Evolutionary conservation across 2,329 filamentous ascomycete genomes (phyloP).

Genomic region (Cephalotrichum gorgonifer): DNA sequence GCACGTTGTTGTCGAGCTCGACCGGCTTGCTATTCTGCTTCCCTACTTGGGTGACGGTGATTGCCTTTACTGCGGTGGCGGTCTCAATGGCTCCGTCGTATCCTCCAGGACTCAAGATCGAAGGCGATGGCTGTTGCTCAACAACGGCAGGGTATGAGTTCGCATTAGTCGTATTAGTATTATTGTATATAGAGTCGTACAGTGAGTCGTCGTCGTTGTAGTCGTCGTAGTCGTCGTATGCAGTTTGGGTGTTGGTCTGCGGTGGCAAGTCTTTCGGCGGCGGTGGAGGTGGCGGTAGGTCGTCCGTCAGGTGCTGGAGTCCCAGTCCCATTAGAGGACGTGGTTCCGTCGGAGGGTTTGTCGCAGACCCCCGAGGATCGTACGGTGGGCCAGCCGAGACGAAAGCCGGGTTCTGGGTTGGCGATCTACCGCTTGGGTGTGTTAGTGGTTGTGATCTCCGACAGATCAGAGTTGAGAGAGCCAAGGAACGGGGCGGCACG

Average conservation of each 20-base stretch:
- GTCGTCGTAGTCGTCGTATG: slow-evolving; percentile 1
- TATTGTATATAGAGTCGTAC: slow-evolving; percentile 6
- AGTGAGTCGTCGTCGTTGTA: slow-evolving; percentile 7
- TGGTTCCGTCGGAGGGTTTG: not conserved
- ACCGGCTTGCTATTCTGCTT: not conserved
- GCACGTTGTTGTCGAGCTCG: not conserved
- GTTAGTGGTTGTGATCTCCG: not conserved
- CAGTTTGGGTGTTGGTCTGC: not conserved
- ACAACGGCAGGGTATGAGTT: slow-evolving; percentile 6
- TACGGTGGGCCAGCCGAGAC: not conserved
- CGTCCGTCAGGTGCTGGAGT: not conserved
- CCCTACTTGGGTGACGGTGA: not conserved
- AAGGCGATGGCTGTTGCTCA: slow-evolving; percentile 10
- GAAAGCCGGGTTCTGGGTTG: not conserved
- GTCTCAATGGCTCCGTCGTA: not conserved
- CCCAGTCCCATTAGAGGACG: not conserved
- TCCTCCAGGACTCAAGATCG: slow-evolving; percentile 5
- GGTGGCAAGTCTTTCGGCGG: not conserved
- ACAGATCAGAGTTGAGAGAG: not conserved
- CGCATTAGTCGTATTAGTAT: slow-evolving; percentile 9
- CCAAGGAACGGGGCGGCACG: not conserved
- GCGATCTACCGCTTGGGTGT: not conserved
- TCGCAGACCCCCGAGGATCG: not conserved
- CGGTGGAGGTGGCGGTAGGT: not conserved
- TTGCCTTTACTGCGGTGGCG: not conserved